Evolutionary conservation across 1,284 basidiomycete genomes (phyloP).

Genomic region (Hortiboletus rubellus): DNA sequence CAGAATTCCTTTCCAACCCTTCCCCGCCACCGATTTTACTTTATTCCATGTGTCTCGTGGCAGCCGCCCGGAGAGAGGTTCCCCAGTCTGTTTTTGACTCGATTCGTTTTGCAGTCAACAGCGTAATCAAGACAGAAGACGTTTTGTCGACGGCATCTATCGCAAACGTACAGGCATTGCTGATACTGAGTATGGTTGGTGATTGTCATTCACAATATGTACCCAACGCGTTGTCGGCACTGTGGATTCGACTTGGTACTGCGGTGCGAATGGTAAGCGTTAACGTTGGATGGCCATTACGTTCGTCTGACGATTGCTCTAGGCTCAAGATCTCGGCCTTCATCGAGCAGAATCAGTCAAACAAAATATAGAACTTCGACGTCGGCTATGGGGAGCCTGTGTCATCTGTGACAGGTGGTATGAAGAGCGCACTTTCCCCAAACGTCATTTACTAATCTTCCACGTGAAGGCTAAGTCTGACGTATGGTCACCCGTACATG

Average conservation of each 20-base stretch:
- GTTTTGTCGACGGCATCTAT: slow-evolving; percentile 85
- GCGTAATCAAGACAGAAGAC: slow-evolving; percentile 86
- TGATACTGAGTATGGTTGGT: slow-evolving; percentile 80
- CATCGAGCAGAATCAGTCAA: slow-evolving; percentile 84
- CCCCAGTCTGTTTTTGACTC: slow-evolving; percentile 83
- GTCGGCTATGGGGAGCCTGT: slow-evolving; percentile 89
- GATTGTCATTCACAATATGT: slow-evolving; percentile 81
- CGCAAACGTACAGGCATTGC: slow-evolving; percentile 85
- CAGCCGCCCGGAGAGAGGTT: slow-evolving; percentile 82
- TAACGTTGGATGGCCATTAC: not conserved
- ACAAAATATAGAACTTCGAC: slow-evolving; percentile 75
- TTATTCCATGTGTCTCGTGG: slow-evolving; percentile 91
- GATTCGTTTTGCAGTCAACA: slow-evolving; percentile 83
- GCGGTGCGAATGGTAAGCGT: slow-evolving; percentile 81
- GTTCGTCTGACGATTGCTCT: slow-evolving; percentile 13
- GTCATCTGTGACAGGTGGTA: slow-evolving; percentile 91
- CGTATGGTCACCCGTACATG: slow-evolving; percentile 86
- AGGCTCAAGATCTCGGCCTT: slow-evolving; percentile 92
- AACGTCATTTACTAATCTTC: slow-evolving; percentile 8
- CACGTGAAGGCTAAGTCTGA: slow-evolving; percentile 62
- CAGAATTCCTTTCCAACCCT: slow-evolving; percentile 78
- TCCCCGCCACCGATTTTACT: slow-evolving; percentile 81
- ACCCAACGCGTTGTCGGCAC: slow-evolving; percentile 70
- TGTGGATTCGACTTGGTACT: slow-evolving; percentile 75
- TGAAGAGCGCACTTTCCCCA: slow-evolving; percentile 22